Conservation (phyloP, 1,284 basidiomycete species). For the Kalmanozyma brasiliensis region DNA sequence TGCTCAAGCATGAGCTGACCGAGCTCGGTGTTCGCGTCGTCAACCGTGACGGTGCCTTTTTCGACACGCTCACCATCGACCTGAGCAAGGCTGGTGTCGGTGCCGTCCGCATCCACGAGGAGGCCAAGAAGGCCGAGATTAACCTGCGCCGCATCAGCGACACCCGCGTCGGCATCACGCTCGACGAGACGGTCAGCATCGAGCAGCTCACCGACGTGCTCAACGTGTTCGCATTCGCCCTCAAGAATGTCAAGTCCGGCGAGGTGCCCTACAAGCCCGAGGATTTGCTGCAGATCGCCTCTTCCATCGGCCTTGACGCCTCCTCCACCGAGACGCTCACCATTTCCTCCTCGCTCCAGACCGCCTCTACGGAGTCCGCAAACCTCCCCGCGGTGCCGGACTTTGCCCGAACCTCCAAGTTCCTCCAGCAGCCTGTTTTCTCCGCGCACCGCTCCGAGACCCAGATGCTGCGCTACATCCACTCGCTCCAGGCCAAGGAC, state of each 20-base stretch:
- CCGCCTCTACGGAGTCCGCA: conserved; percentile 22
- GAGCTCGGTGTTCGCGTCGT: conserved; percentile 76
- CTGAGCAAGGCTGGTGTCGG: conserved; percentile 74
- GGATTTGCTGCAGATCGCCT: conserved; percentile 51
- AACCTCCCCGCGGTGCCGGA: conserved; percentile 62
- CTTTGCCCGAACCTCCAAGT: conserved; percentile 79
- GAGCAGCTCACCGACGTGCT: conserved; percentile 76
- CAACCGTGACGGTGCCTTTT: conserved; percentile 75
- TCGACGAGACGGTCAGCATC: conserved; percentile 87
- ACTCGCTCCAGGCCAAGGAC: conserved; percentile 92
- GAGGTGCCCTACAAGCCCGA: conserved; percentile 60
- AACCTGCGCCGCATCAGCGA: conserved; percentile 87
- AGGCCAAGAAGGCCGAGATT: conserved; percentile 77
- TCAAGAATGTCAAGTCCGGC: conserved; percentile 67
- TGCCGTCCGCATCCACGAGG: conserved; percentile 78
- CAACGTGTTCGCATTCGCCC: conserved; percentile 78
- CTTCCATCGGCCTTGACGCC: conserved; percentile 50
- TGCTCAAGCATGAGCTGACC: conserved; percentile 79
- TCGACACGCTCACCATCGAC: conserved; percentile 93
- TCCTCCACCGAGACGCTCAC: conserved; percentile 48
- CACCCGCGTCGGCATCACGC: conserved; percentile 82
- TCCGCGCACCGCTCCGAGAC: conserved; percentile 92
- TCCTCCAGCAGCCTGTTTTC: conserved; percentile 89
- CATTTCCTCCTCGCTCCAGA: conserved; percentile 41
- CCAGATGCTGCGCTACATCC: conserved; percentile 90